These are phyloP conservation scores for Phytophthora constricta DNA, from an alignment of 352 stramenopile genomes.

Conservation along the genomic window DNA sequence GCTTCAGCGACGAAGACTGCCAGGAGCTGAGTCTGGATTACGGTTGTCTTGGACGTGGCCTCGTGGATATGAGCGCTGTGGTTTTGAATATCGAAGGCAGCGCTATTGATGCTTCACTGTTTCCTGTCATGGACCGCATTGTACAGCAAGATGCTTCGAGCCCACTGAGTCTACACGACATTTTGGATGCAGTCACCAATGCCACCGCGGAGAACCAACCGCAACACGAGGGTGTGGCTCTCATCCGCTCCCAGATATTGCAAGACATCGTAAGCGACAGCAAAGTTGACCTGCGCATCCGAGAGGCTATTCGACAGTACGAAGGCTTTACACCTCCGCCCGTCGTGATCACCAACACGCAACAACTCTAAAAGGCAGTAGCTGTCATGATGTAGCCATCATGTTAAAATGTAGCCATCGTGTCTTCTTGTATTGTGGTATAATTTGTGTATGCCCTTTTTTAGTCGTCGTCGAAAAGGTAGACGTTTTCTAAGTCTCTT, in stretches of 20 bases:
- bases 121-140: conserved; percentile 59
- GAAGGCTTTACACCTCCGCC: conserved; percentile 36
- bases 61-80: conserved; percentile 56
- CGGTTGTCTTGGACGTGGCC: conserved; percentile 54
- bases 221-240: conserved; percentile 40
- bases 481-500: neutral
- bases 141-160: conserved; percentile 58
- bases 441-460: too few species aligned
- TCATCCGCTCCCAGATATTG: conserved; percentile 45
- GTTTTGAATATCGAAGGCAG: conserved; percentile 46
- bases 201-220: conserved; percentile 28
- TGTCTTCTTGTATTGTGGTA: neutral
- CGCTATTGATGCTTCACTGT: conserved; percentile 49
- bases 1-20: conserved; percentile 57
- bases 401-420: neutral
- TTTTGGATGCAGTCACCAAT: conserved; percentile 43
- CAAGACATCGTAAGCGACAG: conserved; percentile 33
- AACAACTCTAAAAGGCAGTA: too few species aligned
- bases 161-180: conserved; percentile 45
- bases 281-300: conserved; percentile 49
- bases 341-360: conserved; percentile 4
- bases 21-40: conserved; percentile 52
- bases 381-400: neutral
- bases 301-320: conserved; percentile 36
- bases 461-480: too few species aligned